Conservation (phyloP, 192 early-diverging fungal species). For the Piromyces finnis region DNA sequence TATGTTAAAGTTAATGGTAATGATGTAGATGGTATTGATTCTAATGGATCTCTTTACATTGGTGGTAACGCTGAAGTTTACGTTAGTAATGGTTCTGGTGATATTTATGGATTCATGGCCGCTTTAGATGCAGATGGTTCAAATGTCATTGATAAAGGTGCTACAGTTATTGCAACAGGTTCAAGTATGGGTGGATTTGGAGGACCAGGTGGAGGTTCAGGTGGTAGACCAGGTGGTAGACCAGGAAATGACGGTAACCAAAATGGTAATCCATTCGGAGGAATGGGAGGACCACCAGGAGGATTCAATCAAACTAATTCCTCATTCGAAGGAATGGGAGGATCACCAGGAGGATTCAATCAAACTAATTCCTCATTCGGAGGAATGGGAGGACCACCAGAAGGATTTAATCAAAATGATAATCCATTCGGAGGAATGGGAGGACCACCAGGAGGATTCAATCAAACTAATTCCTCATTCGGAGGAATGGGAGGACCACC, state of each 20-base stretch:
- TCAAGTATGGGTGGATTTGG: no score
- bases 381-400: neutral
- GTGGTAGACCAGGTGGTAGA: no score
- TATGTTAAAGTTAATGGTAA: neutral
- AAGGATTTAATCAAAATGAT: neutral
- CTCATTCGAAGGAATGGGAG: neutral
- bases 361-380: no score
- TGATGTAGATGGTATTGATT: neutral
- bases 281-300: no score
- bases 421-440: no score
- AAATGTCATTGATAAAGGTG: neutral
- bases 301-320: no score
- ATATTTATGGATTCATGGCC: neutral
- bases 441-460: no score
- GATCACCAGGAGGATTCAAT: no score
- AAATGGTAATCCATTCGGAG: no score
- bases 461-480: no score
- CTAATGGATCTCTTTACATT: neutral
- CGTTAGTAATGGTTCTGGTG: neutral
- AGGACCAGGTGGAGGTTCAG: neutral
- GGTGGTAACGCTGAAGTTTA: neutral
- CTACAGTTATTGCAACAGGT: neutral
- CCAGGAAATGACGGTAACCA: no score
- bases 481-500: neutral
- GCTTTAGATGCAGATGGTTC: neutral